These are phyloP conservation scores for Leucocoprinus leucothites DNA, from an alignment of 768 basidiomycete species.

Conservation along the genomic window DNA sequence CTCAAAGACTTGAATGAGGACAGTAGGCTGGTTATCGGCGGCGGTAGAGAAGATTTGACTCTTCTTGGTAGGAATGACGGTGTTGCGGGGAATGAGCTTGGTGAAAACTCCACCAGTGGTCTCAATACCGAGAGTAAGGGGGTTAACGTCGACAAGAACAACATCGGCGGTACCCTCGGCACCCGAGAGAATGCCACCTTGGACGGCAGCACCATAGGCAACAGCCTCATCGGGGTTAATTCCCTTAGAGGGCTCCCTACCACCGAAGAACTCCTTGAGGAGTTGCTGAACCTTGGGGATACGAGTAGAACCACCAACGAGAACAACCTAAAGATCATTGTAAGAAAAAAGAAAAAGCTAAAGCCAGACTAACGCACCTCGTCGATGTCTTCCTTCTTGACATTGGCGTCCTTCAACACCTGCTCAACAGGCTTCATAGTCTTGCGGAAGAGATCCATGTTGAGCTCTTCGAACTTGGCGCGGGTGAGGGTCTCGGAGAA, in stretches of 20 bases:
- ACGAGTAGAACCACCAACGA: constrained; percentile 97
- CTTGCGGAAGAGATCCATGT: constrained; percentile 99
- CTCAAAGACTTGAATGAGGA: constrained; percentile 96
- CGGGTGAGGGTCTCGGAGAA: constrained; percentile 96
- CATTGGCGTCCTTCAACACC: constrained; percentile 94
- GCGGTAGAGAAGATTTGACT: constrained; percentile 89
- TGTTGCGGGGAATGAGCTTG: constrained; percentile 96
- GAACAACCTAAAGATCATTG: constrained; percentile 56
- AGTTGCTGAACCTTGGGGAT: constrained; percentile 99
- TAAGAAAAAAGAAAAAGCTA: not conserved
- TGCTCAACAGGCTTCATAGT: constrained; percentile 99
- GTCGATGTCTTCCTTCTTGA: constrained; percentile 96
- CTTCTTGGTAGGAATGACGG: constrained; percentile 97
- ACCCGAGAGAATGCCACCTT: constrained; percentile 97
- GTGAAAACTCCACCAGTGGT: constrained; percentile 98
- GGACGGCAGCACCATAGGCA: constrained; percentile 97
- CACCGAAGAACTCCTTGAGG: constrained; percentile 94
- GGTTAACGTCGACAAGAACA: constrained; percentile 95
- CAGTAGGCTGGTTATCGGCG: constrained; percentile 91
- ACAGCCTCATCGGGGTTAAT: constrained; percentile 99
- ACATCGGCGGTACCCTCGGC: constrained; percentile 88
- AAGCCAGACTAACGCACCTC: constrained; percentile 49
- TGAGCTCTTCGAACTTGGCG: constrained; percentile 98
- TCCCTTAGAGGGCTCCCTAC: constrained; percentile 96
- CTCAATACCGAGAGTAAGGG: constrained; percentile 97